phyloP scores from a whole-genome alignment of 495 filamentous ascomycete species.

The Saxispiralis lemnorum region DNA sequence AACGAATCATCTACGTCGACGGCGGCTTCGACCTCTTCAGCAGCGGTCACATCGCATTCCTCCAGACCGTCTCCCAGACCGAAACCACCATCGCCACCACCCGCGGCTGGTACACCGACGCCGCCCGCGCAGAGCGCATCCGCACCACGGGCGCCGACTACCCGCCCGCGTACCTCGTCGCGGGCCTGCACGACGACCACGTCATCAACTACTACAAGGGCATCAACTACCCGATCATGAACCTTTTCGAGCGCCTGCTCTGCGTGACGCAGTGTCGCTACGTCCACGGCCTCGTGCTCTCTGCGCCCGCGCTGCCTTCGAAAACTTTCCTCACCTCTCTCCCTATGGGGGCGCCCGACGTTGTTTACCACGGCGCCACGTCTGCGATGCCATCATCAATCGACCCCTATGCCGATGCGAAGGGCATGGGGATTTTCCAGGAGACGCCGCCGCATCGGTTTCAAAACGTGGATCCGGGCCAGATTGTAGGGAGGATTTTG shows the following conservation, averaged over 20 bases:
- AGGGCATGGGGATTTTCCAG: constrained; percentile 22
- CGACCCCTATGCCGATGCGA: constrained; percentile 65
- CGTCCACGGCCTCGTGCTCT: constrained; percentile 70
- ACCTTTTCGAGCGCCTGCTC: constrained; percentile 86
- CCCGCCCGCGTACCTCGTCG: constrained; percentile 65
- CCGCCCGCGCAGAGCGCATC: constrained; percentile 40
- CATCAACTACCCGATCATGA: constrained; percentile 98
- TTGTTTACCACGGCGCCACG: constrained; percentile 89
- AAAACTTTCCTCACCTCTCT: constrained; percentile 54
- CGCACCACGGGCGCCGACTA: constrained; percentile 50
- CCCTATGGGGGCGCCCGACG: constrained; percentile 56
- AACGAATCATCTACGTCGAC: constrained; percentile 83
- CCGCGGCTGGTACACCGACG: constrained; percentile 56
- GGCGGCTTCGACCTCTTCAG: constrained; percentile 96
- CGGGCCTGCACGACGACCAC: constrained; percentile 81
- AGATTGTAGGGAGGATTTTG: constrained; percentile 82
- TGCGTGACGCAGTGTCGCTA: constrained; percentile 91
- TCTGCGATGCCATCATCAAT: constrained; percentile 65
- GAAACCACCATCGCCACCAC: constrained; percentile 49
- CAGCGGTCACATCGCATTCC: constrained; percentile 87
- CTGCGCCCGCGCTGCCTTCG: constrained; percentile 70
- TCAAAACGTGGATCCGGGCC: constrained; percentile 71
- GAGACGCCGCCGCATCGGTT: constrained; percentile 45
- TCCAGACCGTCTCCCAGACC: constrained; percentile 49
- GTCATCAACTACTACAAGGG: constrained; percentile 94